A percentile compares a stretch with the other conserved stretches of the same genome.
These are phyloP conservation scores for Colletotrichum camelliae DNA, from an alignment of 2,329 filamentous ascomycete species.

Conservation along the genomic window DNA sequence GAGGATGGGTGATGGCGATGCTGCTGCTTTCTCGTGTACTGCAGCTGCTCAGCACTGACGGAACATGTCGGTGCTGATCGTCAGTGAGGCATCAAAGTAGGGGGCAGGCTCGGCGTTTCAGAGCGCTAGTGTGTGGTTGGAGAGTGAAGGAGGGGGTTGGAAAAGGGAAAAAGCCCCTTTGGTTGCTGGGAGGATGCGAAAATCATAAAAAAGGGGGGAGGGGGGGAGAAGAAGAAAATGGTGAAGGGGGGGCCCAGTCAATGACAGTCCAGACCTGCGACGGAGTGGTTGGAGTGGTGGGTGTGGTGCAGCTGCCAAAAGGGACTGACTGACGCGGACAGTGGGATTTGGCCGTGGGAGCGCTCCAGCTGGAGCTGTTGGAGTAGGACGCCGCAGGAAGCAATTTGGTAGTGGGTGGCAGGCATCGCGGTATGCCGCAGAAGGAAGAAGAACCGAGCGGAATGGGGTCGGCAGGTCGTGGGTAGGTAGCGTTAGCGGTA, in stretches of 20 bases:
- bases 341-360: neutral
- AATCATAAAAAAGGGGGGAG: neutral
- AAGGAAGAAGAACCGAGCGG: conserved; percentile 10
- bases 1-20: neutral
- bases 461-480: conserved; percentile 11
- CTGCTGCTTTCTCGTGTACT: neutral
- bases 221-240: neutral
- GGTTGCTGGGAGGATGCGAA: conserved; percentile 9
- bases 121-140: conserved; percentile 16
- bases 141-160: neutral
- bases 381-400: neutral
- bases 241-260: neutral
- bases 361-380: neutral
- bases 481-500: conserved; percentile 3
- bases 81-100: conserved; percentile 22
- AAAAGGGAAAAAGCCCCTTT: neutral
- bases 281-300: conserved; percentile 4
- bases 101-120: conserved; percentile 25
- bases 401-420: neutral
- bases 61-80: conserved; percentile 13
- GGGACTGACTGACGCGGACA: neutral
- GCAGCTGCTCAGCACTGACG: conserved; percentile 11
- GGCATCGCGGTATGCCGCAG: neutral
- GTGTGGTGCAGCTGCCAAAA: conserved; percentile 8
- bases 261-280: conserved; percentile 3